Evolutionary conservation across 1,284 basidiomycete species (phyloP).

Genomic region (Cronartium quercuum): DNA sequence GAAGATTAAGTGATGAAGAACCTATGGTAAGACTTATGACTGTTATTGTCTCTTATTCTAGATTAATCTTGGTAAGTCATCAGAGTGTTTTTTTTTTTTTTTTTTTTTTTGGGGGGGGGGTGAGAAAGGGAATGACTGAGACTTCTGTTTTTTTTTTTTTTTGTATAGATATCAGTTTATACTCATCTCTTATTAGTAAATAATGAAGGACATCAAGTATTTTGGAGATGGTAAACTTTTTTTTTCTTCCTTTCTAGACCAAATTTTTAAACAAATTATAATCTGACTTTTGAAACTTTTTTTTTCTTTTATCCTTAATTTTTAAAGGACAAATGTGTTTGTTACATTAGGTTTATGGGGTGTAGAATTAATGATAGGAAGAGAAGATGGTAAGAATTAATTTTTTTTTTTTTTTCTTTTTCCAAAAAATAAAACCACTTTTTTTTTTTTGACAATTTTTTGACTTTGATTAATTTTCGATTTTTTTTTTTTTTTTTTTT

Average conservation of each 20-base stretch:
- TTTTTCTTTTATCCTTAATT: not conserved
- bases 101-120: too few species aligned
- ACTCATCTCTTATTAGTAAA: conserved; percentile 35
- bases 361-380: conserved; percentile 67
- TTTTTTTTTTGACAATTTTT: not conserved
- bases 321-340: conserved; percentile 64
- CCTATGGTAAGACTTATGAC: conserved; percentile 40
- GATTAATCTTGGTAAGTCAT: conserved; percentile 25
- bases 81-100: not conserved
- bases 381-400: conserved; percentile 60
- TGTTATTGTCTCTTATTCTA: conserved; percentile 44
- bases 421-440: not conserved
- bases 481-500: not conserved
- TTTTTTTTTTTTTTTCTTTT: not conserved
- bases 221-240: conserved; percentile 35
- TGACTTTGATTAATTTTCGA: not conserved
- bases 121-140: not conserved
- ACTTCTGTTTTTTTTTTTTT: not conserved
- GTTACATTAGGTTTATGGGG: conserved; percentile 73
- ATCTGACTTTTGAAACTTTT: too few species aligned
- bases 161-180: conserved; percentile 33
- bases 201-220: conserved; percentile 38
- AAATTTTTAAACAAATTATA: too few species aligned
- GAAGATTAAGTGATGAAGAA: conserved; percentile 35
- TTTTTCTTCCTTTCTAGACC: too few species aligned